Evolutionary conservation across 345 rosid genomes (phyloP), one percentile per base, ranked within the genome.

Genomic region (Salix purpurea): DNA sequence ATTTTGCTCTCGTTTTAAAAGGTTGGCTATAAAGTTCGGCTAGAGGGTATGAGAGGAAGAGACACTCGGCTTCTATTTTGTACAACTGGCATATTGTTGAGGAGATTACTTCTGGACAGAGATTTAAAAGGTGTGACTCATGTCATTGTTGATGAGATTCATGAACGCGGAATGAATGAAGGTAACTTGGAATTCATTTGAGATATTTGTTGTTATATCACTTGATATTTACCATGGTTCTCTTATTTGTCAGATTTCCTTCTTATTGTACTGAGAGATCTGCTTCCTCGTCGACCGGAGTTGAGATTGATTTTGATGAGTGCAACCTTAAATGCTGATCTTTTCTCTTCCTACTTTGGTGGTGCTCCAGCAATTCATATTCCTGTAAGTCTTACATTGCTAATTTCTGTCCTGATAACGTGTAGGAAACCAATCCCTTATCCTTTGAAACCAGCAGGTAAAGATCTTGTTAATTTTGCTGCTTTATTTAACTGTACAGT

Each of bases 311-410:
- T 93, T 82, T 81, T 96, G 84, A 96, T 96, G 99, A 96, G 99
- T 87, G 99, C 99, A 74, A 96, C 99, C 64, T 78, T 96, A 76
- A 92, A 96, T 82, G 97, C 99, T 0, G 97, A 96, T 62, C 97
- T 96, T 73, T 96, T 96, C 75, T 91, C 98, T 77, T 88, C 92
- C 52, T 96, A 96, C 81, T 96, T 88, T 89, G 90, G 89, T 39
- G 91, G 94, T 83, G 95, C 98, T 75, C 99, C 99, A 56, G 86
- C 82, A 77, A 79, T 93, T 78, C 99, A 93, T 85, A 96, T 96
- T 79, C 98, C 97, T 34, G 99, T 96, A 87, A 87, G 95, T 85
- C 76, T 62, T 46, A 14, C 58, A 68, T 61, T 36, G 54, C 78
- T 79, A 42, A 37, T 67, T 70, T 40, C 69, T 54, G 69, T 54